Base-by-base conservation (phyloP, 176 grass and related monocot genomes). In the Leersia perrieri region DNA sequence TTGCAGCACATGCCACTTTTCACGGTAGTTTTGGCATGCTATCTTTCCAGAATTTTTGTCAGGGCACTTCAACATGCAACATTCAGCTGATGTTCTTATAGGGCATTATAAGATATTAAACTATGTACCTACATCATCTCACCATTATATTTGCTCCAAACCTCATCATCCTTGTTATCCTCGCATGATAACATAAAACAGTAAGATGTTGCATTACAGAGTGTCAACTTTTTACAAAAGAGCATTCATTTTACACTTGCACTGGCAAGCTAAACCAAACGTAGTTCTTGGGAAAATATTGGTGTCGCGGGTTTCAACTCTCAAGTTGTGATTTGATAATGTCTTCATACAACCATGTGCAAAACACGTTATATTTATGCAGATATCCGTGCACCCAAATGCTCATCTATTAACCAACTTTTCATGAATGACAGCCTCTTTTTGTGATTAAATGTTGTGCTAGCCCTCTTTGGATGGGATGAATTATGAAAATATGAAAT, bases 1-100 rank as follows among this genome's bases (percentile, higher is more conserved):
- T 76, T 51, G 31, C 64, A 70, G 26, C 62, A 68, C 15, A 28
- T 29, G n/a, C 29, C 49, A 41, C 15, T 81, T 75, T 66, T 67
- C 23, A 53, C 51, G 9, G 20, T 53, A 66, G 3, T 16, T 15
- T 4, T 4, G 60, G 2, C 33, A 31, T 42, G 9, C 14, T 47
- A 5, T 12, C 39, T 12, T 41, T 81, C 34, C 36, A 63, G 32
- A 18, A 45, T 55, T 40, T 42, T 60, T 27, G 12, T 72, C 68
- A 72, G 33, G 25, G 60, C 34, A 61, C 39, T 31, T 64, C 65
- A 70, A 70, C 60, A 14, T 32, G 45, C 44, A 9, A 65, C 53
- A 57, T 39, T 28, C 20, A 7, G 3, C 65, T 25, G 26, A 30
- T 22, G 18, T 34, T 67, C 38, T 33, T 73, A 38, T 25, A 20